Evolutionary conservation across 148 eudicot species (phyloP).

Genomic region (Rhododendron molle): DNA sequence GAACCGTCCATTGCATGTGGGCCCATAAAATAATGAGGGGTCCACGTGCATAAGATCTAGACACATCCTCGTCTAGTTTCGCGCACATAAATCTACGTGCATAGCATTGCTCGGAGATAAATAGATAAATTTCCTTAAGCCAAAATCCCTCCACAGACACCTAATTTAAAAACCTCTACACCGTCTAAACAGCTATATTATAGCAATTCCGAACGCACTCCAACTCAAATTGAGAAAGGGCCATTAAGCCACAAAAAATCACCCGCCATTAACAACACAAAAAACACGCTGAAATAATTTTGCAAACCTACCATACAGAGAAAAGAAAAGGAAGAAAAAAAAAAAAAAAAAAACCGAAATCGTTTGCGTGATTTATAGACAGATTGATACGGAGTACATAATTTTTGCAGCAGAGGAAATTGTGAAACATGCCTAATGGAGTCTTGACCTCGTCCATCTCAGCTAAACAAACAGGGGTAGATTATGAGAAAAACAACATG

Average conservation of each 20-base stretch:
- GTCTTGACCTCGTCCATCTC: not conserved
- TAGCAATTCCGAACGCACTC: not conserved
- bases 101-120: not conserved
- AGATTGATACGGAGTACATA: not conserved
- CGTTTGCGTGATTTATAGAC: not conserved
- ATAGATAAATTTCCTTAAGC: not conserved
- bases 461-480: not conserved
- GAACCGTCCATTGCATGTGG: not conserved
- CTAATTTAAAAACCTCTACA: not conserved
- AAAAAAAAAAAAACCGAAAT: not conserved
- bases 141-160: not conserved
- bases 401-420: not conserved
- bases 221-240: not conserved
- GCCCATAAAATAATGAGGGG: not conserved
- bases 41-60: not conserved
- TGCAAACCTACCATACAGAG: not conserved
- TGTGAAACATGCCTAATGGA: not conserved
- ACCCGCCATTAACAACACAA: not conserved
- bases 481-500: not conserved
- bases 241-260: not conserved
- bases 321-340: no score
- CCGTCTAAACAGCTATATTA: not conserved
- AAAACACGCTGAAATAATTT: not conserved
- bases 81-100: not conserved
- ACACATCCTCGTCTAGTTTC: not conserved